Base-by-base conservation (phyloP, 208 protist species). In the Trypanosoma grayi region DNA sequence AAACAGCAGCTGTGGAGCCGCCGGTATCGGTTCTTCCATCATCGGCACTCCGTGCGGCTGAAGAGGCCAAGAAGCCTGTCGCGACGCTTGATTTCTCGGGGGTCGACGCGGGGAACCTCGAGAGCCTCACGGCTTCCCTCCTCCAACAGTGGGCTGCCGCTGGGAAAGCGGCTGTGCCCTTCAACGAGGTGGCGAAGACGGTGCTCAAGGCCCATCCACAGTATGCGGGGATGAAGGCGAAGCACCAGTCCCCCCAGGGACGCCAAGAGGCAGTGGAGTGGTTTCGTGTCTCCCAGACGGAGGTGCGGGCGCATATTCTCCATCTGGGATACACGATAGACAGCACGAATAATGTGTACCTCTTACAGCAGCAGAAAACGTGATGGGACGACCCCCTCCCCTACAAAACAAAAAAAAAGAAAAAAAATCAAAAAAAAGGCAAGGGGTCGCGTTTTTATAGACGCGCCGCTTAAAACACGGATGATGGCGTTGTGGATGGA, bases 191-290 rank as follows among this genome's bases (percentile, higher is more conserved):
- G 45, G 75, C 83, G 64, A 81, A 76, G 60, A 64, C 81, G 9
- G 77, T 91, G 18, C 61, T 94, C 5, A 91, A 90, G 61, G 52
- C 59, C 30, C 82, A 91, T 36, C 73, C 82, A 9, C 60, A 75
- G 24, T 94, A 87, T 45, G 39, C 74, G 3, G 56, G 52, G 22
- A 81, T 87, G 75, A 79, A 70, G 41, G 69, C 51, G 22, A 86
- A 88, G 54, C 68, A 81, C 34, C 81, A 83, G 66, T 73, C 66
- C 0, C 10, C 60, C 0, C 62, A 74, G n/a, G 66, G 51, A 4
- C 78, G 77, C 53, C 64, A 62, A 28, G 77, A 88, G 45, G 83
- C 87, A n/a, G 70, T 82, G 16, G 36, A 66, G 16, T 94, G 87
- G 84, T 91, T 94, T 62, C 68, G 77, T 34, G 56, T 56, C 2